A percentile compares a stretch with the other conserved stretches of the same genome.
Conservation (phyloP, 2,329 filamentous ascomycete species). For the Apiospora saccharicola region DNA sequence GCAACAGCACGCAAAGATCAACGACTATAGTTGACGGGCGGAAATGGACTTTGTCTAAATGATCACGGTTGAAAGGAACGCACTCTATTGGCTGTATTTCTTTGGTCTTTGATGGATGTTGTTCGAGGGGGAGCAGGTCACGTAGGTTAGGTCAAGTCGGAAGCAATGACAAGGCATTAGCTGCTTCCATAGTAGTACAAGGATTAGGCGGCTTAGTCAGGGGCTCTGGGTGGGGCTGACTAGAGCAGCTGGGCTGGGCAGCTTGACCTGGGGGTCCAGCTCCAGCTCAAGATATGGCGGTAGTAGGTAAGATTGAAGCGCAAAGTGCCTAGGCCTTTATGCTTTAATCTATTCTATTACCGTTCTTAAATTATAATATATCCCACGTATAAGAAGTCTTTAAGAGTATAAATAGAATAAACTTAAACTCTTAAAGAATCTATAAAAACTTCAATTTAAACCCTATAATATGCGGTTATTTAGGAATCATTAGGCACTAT, state of each 20-base stretch:
- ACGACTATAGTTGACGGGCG: not conserved
- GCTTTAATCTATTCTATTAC: not conserved
- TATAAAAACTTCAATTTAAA: not conserved
- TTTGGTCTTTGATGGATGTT: conserved; percentile 13
- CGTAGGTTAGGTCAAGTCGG: conserved; percentile 8
- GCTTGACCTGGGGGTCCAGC: not conserved
- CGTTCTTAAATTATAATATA: not conserved
- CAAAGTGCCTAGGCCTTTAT: not conserved
- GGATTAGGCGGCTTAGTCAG: conserved; percentile 12
- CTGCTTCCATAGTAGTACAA: not conserved
- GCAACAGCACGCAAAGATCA: conserved; percentile 13
- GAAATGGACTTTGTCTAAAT: conserved; percentile 9
- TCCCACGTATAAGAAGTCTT: not conserved
- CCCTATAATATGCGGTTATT: not conserved
- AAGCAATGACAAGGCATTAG: not conserved
- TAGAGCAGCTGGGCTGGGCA: no score
- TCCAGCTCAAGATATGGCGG: not conserved
- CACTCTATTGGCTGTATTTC: not conserved
- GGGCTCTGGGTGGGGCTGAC: not conserved
- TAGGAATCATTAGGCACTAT: not conserved
- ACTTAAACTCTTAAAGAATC: not conserved
- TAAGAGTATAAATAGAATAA: no score
- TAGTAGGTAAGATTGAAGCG: not conserved
- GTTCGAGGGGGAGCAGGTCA: conserved; percentile 2
- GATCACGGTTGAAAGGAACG: conserved; percentile 9